Evolutionary conservation across 2,329 filamentous ascomycete genomes (phyloP), one percentile per base, ranked within the genome.

Genomic region (Pezicula rhizophila): DNA sequence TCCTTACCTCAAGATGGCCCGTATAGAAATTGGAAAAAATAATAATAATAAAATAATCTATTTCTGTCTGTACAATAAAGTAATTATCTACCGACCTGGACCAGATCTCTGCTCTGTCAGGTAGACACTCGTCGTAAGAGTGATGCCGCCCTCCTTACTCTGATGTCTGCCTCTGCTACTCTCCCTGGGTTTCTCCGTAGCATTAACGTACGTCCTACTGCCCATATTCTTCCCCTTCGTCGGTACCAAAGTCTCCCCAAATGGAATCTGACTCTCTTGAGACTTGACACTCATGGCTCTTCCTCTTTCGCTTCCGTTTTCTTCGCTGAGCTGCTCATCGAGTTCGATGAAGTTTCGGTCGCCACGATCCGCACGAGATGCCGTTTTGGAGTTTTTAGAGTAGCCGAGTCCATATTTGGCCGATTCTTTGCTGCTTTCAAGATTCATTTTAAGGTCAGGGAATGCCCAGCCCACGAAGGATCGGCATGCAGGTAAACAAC

Each of bases 401-500:
- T 42, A 28, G 23, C 40, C 40, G n/a, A 42, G 12, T 26, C 40
- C 40, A 11, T 42, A 42, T 12, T 17, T 11, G 3, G 40, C 31
- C 1, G 20, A n/a, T 4, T 42, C 25, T n/a, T 42, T 26, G 20
- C 20, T 42, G 25, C 20, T 42, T 6, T 20, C 40, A 14, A 42
- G 25, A 8, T 8, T 61, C 47, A 1, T 66, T 67, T 10, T 68
- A 17, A 55, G 25, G 12, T 33, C 18, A 3, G 53, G 53, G 35
- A 56, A 43, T 34, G 47, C 28, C 31, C 45, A 45, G 18, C 48
- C 53, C 11, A 54, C 37, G 6, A 69, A 57, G 2, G 67, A 67
- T 12, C 66, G 66, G 2, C 69, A 60, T 12, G 66, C 68, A 6
- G 68, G 68, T 0, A 71, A 60, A 49, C 67, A 70, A 40, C 67